phyloP scores from a whole-genome alignment of 176 grass and related monocot species.

The Carex myosuroides region DNA sequence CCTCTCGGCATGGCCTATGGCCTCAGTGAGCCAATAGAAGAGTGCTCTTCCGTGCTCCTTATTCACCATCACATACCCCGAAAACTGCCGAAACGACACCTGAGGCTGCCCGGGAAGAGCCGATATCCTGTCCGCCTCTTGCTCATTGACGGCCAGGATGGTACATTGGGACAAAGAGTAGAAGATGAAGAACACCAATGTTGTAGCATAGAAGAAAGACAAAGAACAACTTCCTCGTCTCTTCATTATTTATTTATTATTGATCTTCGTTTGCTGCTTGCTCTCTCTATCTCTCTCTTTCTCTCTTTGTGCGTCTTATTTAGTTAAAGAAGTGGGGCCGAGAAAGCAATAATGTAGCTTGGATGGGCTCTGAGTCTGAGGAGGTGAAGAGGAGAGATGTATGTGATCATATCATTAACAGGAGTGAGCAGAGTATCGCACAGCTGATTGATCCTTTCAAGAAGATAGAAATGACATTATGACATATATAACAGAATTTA shows the following conservation, averaged over 20 bases:
- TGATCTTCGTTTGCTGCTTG: background rate
- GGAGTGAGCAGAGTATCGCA: background rate
- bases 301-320: background rate
- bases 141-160: background rate
- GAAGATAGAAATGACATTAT: constrained; percentile 6
- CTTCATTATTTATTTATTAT: background rate
- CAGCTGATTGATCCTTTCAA: background rate
- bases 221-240: background rate
- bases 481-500: background rate
- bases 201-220: background rate
- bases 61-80: constrained; percentile 85
- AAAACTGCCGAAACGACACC: constrained; percentile 70
- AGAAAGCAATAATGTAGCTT: constrained; percentile 17
- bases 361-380: constrained; percentile 21
- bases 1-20: constrained; percentile 31
- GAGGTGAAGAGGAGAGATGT: background rate
- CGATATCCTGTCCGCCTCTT: constrained; percentile 45
- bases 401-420: background rate
- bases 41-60: constrained; percentile 57
- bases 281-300: background rate
- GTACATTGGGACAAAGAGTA: background rate
- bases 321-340: background rate
- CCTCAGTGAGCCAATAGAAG: constrained; percentile 99
- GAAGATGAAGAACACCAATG: constrained; percentile 2
- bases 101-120: constrained; percentile 75